Evolutionary conservation across 768 basidiomycete species (phyloP), one percentile per base, ranked within the genome.

Genomic region (Daedalea quercina): DNA sequence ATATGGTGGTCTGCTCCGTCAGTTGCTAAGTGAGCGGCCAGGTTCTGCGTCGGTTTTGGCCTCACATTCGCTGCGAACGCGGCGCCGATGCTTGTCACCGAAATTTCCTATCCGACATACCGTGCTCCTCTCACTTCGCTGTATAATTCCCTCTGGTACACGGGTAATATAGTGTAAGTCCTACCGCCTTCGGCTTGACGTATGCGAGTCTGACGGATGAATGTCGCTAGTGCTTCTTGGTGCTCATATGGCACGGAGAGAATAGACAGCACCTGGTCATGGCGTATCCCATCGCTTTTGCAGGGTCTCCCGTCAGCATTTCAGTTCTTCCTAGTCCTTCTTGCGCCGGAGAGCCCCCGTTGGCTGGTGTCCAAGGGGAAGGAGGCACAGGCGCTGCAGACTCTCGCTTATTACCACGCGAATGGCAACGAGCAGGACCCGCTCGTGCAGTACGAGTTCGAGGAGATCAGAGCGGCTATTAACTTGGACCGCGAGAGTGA

Each of bases 91-190:
- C 70, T 93, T 70, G 82, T 93, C 52, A 85, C 89, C 46, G 91
- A 94, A 69, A 70, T 93, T n/a, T 77, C 90, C 1, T 92, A 92
- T 67, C 91, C 90, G 13, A 17, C 78, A 12, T 85, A 94, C 69
- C 89, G 91, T 59, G 85, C 83, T 12, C 82, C 83, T 31, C 68
- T 94, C 54, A 92, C 87, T 15, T 82, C 87, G 2, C 69, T 81
- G 48, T 90, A 87, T 73, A 89, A 90, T 74, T 85, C 87, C 25
- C 82, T 90, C 55, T 92, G 90, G 89, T 90, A 89, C 65, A 82
- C 85, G 17, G 90, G 90, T 53, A 75, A 87, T 51, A 89, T 91
- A 63, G 63, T 90, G 82, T 84, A 57, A 42, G 79, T 72, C 37
- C 22, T 23, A 17, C 9, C 3, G 17, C 41, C 15, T 44, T 35